A percentile compares a stretch with the other conserved stretches of the same genome.
phyloP scores from a whole-genome alignment of 2,329 filamentous ascomycete genomes.

The Acrocalymma vagum region DNA sequence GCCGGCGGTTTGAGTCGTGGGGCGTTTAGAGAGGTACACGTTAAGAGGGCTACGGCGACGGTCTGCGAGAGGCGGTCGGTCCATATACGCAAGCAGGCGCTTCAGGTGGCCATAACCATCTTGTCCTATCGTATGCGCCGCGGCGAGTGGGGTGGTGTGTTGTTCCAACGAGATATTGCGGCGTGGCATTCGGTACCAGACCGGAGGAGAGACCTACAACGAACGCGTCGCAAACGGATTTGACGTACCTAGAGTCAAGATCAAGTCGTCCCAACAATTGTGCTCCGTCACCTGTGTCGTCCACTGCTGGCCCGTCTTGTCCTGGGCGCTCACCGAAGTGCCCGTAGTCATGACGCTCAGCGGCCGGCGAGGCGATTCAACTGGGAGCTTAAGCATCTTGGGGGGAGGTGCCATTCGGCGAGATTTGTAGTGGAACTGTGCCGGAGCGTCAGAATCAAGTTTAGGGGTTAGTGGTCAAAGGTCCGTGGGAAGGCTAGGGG shows the following conservation, averaged over 20 bases:
- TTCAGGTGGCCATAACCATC: too few relatives aligned
- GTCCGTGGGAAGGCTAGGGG: constrained; percentile 8
- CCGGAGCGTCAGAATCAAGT: constrained; percentile 6
- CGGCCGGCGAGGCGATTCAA: constrained; percentile 36
- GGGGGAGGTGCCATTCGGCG: constrained; percentile 21
- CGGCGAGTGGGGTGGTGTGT: too few relatives aligned
- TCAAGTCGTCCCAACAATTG: constrained; percentile 59
- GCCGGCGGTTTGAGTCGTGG: too few relatives aligned
- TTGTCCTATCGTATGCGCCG: too few relatives aligned
- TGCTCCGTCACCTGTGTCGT: constrained; percentile 47
- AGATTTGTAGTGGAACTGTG: constrained; percentile 13
- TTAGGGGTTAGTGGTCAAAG: constrained; percentile 5
- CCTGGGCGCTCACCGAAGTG: constrained; percentile 43
- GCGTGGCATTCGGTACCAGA: too few relatives aligned
- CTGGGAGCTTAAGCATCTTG: constrained; percentile 39
- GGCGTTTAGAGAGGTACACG: too few relatives aligned
- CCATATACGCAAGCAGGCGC: too few relatives aligned
- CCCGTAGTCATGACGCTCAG: constrained; percentile 44
- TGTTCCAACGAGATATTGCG: too few relatives aligned
- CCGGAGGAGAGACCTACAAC: too few relatives aligned
- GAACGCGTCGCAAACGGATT: constrained; percentile 4
- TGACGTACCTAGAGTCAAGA: constrained; percentile 54
- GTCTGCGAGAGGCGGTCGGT: too few relatives aligned
- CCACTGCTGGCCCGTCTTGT: constrained; percentile 56
- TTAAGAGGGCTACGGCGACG: too few relatives aligned